Evolutionary conservation across 257 asterid species (phyloP).

Genomic region (Solanum corneliomulleri): DNA sequence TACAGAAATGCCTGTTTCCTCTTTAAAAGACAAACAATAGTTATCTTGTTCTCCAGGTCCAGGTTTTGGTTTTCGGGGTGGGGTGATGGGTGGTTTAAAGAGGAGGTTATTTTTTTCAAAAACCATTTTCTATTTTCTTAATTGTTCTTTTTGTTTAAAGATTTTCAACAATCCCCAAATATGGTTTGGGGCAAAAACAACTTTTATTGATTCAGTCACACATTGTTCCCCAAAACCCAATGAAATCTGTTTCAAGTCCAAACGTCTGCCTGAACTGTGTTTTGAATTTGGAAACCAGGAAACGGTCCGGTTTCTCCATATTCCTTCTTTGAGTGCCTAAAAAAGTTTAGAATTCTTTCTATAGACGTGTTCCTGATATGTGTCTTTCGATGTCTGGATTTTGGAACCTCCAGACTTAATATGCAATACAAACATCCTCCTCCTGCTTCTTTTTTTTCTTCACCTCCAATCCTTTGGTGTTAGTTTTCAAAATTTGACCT

Average conservation of each 20-base stretch:
- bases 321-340: background rate
- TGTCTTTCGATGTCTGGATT: background rate
- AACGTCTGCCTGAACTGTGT: background rate
- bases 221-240: too few relatives aligned
- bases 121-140: background rate
- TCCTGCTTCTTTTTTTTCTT: background rate
- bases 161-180: background rate
- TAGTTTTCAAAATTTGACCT: too few relatives aligned
- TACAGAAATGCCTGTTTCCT: background rate
- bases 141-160: background rate
- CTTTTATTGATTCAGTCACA: background rate
- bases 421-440: background rate
- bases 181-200: background rate
- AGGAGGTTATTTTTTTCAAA: background rate
- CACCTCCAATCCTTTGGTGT: too few relatives aligned
- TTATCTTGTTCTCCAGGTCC: background rate
- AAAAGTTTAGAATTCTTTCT: background rate
- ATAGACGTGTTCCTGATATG: background rate
- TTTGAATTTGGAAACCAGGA: background rate
- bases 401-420: background rate
- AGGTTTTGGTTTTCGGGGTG: background rate
- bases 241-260: too few relatives aligned
- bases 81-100: background rate
- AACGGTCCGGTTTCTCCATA: too few relatives aligned
- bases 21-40: background rate